Percentiles rank a stretch among this genome's conserved stretches.
Conservation (phyloP, 257 asterid species). For the Nicotiana benthamiana region DNA sequence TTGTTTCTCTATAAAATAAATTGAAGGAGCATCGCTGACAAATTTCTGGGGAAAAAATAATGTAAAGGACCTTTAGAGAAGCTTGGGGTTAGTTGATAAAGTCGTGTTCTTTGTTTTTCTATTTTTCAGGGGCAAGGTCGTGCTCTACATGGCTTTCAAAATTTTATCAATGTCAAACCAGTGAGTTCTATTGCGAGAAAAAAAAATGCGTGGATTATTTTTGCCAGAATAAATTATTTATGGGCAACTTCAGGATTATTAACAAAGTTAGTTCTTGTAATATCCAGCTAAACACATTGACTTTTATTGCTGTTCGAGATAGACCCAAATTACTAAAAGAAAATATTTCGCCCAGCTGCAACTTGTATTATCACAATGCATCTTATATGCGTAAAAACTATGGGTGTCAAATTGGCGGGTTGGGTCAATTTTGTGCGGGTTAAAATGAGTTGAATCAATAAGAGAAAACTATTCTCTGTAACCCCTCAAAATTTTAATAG, state of each 20-base stretch:
- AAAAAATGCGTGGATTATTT: background rate
- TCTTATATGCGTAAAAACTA: too few relatives aligned
- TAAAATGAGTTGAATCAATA: too few relatives aligned
- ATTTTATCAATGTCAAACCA: background rate
- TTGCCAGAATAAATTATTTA: background rate
- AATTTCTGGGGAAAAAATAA: background rate
- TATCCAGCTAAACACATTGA: too few relatives aligned
- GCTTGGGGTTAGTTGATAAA: background rate
- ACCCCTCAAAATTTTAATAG: too few relatives aligned
- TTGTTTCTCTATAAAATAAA: background rate
- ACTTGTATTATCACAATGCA: too few relatives aligned
- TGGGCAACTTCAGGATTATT: background rate
- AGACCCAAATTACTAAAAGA: background rate
- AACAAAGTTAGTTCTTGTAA: background rate
- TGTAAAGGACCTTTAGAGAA: background rate
- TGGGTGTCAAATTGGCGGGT: too few relatives aligned
- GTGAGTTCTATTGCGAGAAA: background rate
- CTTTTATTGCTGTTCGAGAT: background rate
- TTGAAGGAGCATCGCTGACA: background rate
- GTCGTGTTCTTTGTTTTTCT: background rate
- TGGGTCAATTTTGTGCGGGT: too few relatives aligned
- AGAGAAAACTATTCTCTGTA: too few relatives aligned
- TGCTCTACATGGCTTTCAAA: background rate
- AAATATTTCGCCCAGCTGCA: too few relatives aligned
- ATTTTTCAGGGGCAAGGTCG: background rate